These are phyloP conservation scores for Thraustochytrium sp. DNA, from an alignment of 352 stramenopile genomes.

Conservation along the genomic window DNA sequence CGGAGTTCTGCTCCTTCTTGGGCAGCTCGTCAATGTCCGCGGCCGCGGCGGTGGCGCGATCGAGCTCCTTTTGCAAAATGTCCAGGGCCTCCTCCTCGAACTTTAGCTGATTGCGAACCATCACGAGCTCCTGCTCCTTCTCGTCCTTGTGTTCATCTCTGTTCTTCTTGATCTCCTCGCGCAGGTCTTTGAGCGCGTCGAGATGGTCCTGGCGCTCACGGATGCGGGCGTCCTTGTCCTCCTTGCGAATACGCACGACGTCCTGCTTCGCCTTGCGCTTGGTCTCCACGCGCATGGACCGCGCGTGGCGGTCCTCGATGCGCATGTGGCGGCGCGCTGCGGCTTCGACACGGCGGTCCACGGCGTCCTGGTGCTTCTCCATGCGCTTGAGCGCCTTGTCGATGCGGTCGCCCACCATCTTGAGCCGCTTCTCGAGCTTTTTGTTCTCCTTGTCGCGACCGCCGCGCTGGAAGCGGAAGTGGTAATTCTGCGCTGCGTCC, in stretches of 20 bases:
- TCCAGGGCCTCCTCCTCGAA: background rate
- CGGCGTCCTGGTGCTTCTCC: slow-evolving; percentile 37
- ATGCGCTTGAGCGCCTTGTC: slow-evolving; percentile 11
- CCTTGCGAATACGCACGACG: background rate
- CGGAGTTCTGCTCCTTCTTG: background rate
- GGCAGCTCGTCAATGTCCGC: background rate
- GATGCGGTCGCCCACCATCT: slow-evolving; percentile 1
- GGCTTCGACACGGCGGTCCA: slow-evolving; percentile 32
- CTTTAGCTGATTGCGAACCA: background rate
- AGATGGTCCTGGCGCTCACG: slow-evolving; percentile 30
- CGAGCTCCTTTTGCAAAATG: slow-evolving; percentile 9
- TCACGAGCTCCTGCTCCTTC: background rate
- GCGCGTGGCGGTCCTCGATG: slow-evolving; percentile 43
- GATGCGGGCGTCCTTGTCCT: slow-evolving; percentile 22
- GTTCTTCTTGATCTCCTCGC: slow-evolving; percentile 38
- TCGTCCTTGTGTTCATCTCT: background rate
- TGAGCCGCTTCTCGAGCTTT: background rate
- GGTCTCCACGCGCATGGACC: slow-evolving; percentile 17
- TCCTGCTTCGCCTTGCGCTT: slow-evolving; percentile 16
- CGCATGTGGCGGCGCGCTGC: slow-evolving; percentile 36
- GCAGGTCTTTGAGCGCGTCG: slow-evolving; percentile 8
- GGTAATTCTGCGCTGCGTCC: slow-evolving; percentile 28
- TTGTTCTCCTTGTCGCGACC: slow-evolving; percentile 28
- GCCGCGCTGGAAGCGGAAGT: slow-evolving; percentile 8
- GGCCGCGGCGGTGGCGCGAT: background rate